These are phyloP conservation scores for Syzygium syzygioides DNA, from an alignment of 441 rosid genomes.

Conservation along the genomic window DNA sequence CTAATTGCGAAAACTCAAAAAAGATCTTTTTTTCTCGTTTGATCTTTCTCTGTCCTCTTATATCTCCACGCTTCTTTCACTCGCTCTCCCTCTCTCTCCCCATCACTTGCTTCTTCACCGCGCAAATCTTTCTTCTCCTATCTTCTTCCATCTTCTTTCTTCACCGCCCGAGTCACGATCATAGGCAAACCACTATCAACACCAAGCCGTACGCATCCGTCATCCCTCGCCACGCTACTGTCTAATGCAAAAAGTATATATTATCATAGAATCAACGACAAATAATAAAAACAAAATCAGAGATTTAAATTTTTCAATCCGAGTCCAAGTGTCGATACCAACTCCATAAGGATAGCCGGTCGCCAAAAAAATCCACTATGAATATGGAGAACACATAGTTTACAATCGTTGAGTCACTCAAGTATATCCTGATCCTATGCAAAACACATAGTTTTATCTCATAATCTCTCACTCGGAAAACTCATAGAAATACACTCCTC, in stretches of 20 bases:
- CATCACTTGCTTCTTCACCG: too few species aligned
- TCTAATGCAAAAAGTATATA: not conserved
- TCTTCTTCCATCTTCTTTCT: too few species aligned
- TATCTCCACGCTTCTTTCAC: not conserved
- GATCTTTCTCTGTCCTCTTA: not conserved
- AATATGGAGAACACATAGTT: too few species aligned
- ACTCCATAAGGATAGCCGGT: too few species aligned
- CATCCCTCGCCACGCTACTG: not conserved
- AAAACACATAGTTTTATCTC: not conserved
- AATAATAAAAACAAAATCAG: not conserved
- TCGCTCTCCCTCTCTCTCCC: too few species aligned
- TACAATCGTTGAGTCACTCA: too few species aligned
- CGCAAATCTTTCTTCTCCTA: too few species aligned
- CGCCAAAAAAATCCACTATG: not conserved
- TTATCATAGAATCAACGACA: not conserved
- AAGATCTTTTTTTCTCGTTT: not conserved
- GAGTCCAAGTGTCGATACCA: not conserved
- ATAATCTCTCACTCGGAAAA: not conserved
- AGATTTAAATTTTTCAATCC: not conserved
- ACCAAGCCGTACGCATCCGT: not conserved
- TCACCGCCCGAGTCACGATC: too few species aligned
- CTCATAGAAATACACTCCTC: too few species aligned
- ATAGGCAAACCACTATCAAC: too few species aligned
- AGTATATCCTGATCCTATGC: accelerated
- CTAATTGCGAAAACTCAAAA: not conserved